These are phyloP conservation scores for Boletus sensibilis DNA, from an alignment of 768 basidiomycete genomes.

Conservation along the genomic window DNA sequence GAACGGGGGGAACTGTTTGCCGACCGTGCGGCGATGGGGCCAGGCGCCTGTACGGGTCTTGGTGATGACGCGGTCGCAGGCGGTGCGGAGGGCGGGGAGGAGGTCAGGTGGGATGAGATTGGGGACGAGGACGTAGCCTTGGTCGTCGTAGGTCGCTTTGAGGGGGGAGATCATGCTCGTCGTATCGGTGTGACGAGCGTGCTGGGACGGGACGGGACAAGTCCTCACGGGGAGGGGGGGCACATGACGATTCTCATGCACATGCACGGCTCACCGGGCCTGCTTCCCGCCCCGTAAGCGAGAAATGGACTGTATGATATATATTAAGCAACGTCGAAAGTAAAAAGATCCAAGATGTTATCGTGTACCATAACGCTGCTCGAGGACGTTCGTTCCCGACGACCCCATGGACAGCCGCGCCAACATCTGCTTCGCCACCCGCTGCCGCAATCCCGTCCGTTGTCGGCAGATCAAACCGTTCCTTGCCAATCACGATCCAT, in stretches of 20 bases:
- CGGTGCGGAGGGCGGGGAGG: slow-evolving; percentile 41
- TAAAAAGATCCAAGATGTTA: background rate
- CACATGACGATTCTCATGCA: background rate
- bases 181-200: background rate
- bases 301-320: background rate
- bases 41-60: slow-evolving; percentile 60
- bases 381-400: too few species aligned
- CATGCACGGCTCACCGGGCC: background rate
- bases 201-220: background rate
- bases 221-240: background rate
- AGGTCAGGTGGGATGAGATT: slow-evolving; percentile 47
- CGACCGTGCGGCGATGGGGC: slow-evolving; percentile 68
- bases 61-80: slow-evolving; percentile 50
- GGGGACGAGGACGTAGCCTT: slow-evolving; percentile 66
- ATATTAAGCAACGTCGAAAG: too few species aligned
- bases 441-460: too few species aligned
- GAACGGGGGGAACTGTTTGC: slow-evolving; percentile 78
- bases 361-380: background rate
- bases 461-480: too few species aligned
- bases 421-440: too few species aligned
- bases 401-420: too few species aligned
- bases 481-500: slow-evolving; percentile 35
- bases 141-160: slow-evolving; percentile 54
- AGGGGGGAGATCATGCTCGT: slow-evolving; percentile 19
- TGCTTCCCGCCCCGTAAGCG: background rate